These are phyloP conservation scores for Termitomyces sp. DNA, from an alignment of 768 basidiomycete species.

Conservation along the genomic window DNA sequence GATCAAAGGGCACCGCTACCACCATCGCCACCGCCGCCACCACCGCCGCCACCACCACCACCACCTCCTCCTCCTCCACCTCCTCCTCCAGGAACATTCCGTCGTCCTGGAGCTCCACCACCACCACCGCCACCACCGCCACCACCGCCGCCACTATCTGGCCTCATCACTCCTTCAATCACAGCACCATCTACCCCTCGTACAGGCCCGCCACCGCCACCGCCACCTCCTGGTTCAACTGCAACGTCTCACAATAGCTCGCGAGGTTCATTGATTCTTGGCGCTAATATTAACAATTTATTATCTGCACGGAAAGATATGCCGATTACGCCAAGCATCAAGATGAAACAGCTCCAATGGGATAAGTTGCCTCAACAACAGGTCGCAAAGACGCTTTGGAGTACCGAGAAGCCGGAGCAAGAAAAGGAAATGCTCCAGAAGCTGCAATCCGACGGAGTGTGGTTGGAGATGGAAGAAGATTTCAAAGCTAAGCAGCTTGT, in stretches of 20 bases:
- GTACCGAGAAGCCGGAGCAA: constrained; percentile 56
- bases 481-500: constrained; percentile 96
- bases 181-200: constrained; percentile 21
- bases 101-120: constrained; percentile 20
- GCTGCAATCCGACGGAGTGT: constrained; percentile 80
- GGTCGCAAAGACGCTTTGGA: constrained; percentile 84
- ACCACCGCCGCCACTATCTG: constrained; percentile 27
- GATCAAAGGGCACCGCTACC: constrained; percentile 11
- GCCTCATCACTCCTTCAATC: constrained; percentile 13
- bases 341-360: constrained; percentile 99
- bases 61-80: constrained; percentile 29
- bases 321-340: constrained; percentile 74
- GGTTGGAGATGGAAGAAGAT: constrained; percentile 95
- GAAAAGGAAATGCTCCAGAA: constrained; percentile 80
- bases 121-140: constrained; percentile 31
- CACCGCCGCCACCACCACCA: constrained; percentile 14
- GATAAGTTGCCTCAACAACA: constrained; percentile 93
- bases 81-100: constrained; percentile 26
- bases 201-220: constrained; percentile 28
- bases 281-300: constrained; percentile 46
- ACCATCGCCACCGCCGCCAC: not conserved
- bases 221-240: constrained; percentile 30
- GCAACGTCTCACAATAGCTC: constrained; percentile 27
- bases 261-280: constrained; percentile 55
- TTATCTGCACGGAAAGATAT: constrained; percentile 77